Evolutionary conservation across 345 rosid genomes (phyloP).

Genomic region (Stellera chamaejasme): DNA sequence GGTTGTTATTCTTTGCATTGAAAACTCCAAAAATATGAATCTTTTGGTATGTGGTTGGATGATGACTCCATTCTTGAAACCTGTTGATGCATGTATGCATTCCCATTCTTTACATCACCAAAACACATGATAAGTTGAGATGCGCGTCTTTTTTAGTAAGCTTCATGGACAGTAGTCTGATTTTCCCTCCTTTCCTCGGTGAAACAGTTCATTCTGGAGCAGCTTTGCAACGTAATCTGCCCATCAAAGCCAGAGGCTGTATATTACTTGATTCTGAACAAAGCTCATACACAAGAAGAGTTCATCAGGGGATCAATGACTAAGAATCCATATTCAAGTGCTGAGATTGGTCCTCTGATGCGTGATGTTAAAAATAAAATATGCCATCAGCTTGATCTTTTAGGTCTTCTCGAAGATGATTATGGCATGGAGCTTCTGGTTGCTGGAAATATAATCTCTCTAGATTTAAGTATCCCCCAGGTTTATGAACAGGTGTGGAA

Average conservation of each 20-base stretch:
- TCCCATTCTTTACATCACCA: no score
- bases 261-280: slow-evolving; percentile 80
- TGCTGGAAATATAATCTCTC: slow-evolving; percentile 95
- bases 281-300: slow-evolving; percentile 97
- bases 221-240: slow-evolving; percentile 96
- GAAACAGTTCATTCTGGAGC: slow-evolving; percentile 89
- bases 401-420: slow-evolving; percentile 93
- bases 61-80: no score
- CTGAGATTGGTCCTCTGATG: slow-evolving; percentile 98
- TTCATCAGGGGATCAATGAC: slow-evolving; percentile 99
- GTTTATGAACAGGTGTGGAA: slow-evolving; percentile 99
- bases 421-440: slow-evolving; percentile 94
- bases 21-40: no score
- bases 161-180: no score
- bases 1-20: no score
- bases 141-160: no score
- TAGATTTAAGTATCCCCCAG: slow-evolving; percentile 93
- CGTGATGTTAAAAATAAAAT: slow-evolving; percentile 98
- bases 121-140: no score
- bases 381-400: slow-evolving; percentile 84
- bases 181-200: no score
- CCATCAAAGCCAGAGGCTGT: slow-evolving; percentile 94
- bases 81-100: no score
- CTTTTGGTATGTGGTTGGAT: no score
- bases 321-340: slow-evolving; percentile 93